Evolutionary conservation across 129 eudicot species (phyloP), one percentile per base, ranked within the genome.

Genomic region (Arctium minus): DNA sequence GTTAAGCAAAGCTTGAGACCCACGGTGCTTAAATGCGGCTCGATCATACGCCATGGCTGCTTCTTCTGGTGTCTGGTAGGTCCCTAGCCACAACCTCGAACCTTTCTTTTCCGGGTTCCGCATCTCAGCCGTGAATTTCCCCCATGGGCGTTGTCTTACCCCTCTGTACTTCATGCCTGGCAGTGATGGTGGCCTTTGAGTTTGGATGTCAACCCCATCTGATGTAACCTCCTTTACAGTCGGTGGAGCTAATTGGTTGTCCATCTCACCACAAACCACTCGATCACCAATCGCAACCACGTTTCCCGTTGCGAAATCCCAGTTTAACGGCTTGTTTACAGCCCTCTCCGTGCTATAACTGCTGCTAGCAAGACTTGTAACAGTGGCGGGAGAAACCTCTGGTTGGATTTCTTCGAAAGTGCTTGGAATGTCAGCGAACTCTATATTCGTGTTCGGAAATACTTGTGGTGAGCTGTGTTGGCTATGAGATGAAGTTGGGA

Each of bases 1-100:
- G 9, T 60, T 60, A 60, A 60, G 68, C 68, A 60, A 60, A n/a
- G 85, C 82, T 13, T 53, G 50, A 7, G 86, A 50, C 31, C 86
- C 82, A 22, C 76, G 82, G 8, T 77, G 79, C 38, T 77, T 56
- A 71, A 77, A 83, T 0, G 87, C 87, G 1, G 87, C 83, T 31
- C 36, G 67, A 78, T 84, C 87, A 42, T 84, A 84, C 9, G 87
- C 87, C 69, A 84, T 33, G 32, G 87, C 87, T 30, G 87, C 87
- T 50, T 84, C 83, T 40, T 84, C 83, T 0, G 83, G 74, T 7
- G 86, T 83, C 73, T 83, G 53, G 46, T 83, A 83, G 1, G 82
- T 83, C 38, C 87, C 87, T 6, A 84, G 76, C 87, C 87, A 84
- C 29, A 68, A 30, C 50, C 81, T 75, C 31, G 65, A 37, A 17